Evolutionary conservation across 495 filamentous ascomycete genomes (phyloP), one percentile per base, ranked within the genome.

Genomic region (Talaromyces thailandensis): DNA sequence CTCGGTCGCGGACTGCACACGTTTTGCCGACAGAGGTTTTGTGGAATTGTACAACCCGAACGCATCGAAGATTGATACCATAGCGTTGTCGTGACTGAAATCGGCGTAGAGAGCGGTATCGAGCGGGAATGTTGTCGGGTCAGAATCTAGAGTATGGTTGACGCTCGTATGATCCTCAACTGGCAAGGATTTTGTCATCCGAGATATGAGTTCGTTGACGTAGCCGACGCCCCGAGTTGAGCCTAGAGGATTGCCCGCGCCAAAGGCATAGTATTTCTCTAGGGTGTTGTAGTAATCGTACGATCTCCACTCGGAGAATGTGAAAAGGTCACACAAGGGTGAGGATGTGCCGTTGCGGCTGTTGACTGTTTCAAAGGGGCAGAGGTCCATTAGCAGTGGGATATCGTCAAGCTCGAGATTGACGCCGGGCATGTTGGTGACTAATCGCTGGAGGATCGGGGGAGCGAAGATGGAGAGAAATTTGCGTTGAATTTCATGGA

Each of bases 41-140:
- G 84, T 88, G 24, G 66, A 70, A 35, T 90, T 87, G 69, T 89
- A 94, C 59, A 95, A 64, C 0, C 90, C 88, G 62, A 96, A 67
- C 1, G 91, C 89, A 18, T 81, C 82, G 71, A 89, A 86, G 31
- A 92, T 83, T 18, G 79, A 77, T 14, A 84, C 83, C 84, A 95
- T 88, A 63, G 88, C 85, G 69, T 94, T 95, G 72, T 96, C 92
- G 67, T 96, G 92, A 23, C 85, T 87, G 69, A 96, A 95, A 72
- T 96, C 92, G 0, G 89, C 91, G 63, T 91, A 96, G 4, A 94
- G 70, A 5, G 63, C 73, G 18, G 75, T 71, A 48, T 83, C 78
- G 8, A 94, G 69, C 0, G 92, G 90, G 67, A 95, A 96, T 0
- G 87, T 90, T 11, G 62, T 64, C 2, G 73, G 68, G 43, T 81